Evolutionary conservation across 2,329 filamentous ascomycete genomes (phyloP).

Genomic region (Byssothecium circinans): DNA sequence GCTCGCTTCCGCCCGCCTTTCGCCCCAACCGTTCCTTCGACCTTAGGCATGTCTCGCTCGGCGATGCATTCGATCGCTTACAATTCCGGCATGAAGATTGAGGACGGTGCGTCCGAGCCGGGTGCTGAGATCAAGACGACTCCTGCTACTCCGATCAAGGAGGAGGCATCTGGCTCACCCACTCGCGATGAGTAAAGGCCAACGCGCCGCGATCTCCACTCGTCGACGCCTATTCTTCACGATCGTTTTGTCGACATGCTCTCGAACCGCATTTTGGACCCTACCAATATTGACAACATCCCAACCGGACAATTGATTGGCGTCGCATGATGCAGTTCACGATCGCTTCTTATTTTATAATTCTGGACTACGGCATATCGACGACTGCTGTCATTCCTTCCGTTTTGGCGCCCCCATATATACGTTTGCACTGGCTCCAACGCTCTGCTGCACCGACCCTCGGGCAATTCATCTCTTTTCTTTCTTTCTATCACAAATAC

Average conservation of each 20-base stretch:
- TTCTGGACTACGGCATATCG: conserved; percentile 6
- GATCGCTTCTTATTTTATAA: conserved; percentile 16
- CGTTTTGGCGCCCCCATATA: not conserved
- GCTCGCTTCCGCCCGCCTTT: conserved; percentile 37
- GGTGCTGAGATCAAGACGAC: conserved; percentile 34
- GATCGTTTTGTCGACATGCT: conserved; percentile 31
- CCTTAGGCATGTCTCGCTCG: conserved; percentile 35
- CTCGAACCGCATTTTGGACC: conserved; percentile 21
- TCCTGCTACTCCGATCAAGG: conserved; percentile 40
- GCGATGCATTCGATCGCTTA: conserved; percentile 32
- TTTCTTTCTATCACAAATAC: conserved; percentile 1
- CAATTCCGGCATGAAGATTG: conserved; percentile 27
- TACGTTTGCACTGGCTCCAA: not conserved
- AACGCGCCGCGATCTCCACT: conserved; percentile 1
- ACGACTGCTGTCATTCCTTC: conserved; percentile 18
- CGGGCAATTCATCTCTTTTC: not conserved
- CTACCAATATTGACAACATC: conserved; percentile 17
- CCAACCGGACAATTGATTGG: conserved; percentile 7
- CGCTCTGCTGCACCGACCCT: not conserved
- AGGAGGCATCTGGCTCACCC: conserved; percentile 26
- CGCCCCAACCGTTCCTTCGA: conserved; percentile 39
- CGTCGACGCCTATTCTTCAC: conserved; percentile 31
- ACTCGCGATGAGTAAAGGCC: conserved; percentile 30
- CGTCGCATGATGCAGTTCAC: conserved; percentile 8
- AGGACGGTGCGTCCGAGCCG: conserved; percentile 33